Evolutionary conservation across 768 basidiomycete genomes (phyloP).

Genomic region (Sporobolomyces phaffii): DNA sequence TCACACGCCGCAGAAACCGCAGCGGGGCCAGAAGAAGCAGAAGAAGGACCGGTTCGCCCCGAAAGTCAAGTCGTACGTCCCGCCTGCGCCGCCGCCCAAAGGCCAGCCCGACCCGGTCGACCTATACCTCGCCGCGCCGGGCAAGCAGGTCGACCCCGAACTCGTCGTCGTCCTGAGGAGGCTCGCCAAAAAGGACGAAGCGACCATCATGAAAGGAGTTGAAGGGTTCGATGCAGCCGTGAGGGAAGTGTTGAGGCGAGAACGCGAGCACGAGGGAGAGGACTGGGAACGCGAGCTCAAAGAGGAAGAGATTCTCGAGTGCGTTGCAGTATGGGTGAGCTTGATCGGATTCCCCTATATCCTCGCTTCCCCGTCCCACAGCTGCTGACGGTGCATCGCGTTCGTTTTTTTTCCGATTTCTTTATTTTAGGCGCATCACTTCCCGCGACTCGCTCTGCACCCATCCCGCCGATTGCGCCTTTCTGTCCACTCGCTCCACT

Average conservation of each 20-base stretch:
- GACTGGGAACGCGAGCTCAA: slow-evolving; percentile 31
- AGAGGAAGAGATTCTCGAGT: slow-evolving; percentile 53
- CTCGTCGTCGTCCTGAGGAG: slow-evolving; percentile 72
- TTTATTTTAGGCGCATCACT: slow-evolving; percentile 80
- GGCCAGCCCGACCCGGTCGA: slow-evolving; percentile 37
- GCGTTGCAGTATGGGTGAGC: slow-evolving; percentile 86
- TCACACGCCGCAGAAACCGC: slow-evolving; percentile 18
- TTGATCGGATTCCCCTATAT: too few species aligned
- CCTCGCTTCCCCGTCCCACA: too few species aligned
- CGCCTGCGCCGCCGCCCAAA: slow-evolving; percentile 59
- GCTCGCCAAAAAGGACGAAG: slow-evolving; percentile 79
- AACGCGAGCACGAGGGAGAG: slow-evolving; percentile 50
- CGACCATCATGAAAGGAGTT: slow-evolving; percentile 75
- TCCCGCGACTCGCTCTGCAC: slow-evolving; percentile 73
- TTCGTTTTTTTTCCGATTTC: too few species aligned
- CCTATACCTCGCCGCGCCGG: slow-evolving; percentile 20
- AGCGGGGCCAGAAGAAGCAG: slow-evolving; percentile 48
- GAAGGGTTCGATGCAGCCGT: slow-evolving; percentile 77
- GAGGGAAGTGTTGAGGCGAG: slow-evolving; percentile 43
- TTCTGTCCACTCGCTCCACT: slow-evolving; percentile 59
- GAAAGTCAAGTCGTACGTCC: slow-evolving; percentile 76
- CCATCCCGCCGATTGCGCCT: slow-evolving; percentile 68
- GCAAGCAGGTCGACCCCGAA: slow-evolving; percentile 62
- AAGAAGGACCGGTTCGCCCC: slow-evolving; percentile 58
- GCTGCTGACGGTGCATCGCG: too few species aligned